Conservation (phyloP, 495 filamentous ascomycete genomes). For the Xylaria telfairii region DNA sequence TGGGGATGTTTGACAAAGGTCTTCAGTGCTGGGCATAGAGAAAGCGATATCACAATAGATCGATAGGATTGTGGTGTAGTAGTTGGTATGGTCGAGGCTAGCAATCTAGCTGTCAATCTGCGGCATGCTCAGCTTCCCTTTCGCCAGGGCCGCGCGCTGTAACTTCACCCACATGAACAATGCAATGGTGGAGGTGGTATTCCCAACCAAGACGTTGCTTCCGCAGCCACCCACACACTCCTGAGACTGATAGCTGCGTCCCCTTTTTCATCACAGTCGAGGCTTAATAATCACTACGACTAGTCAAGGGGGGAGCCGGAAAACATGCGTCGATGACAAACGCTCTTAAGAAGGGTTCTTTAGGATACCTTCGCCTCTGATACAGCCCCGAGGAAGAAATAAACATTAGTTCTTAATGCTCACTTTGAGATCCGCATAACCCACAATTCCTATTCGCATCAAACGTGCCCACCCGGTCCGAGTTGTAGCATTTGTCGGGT, state of each 20-base stretch:
- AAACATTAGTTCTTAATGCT: not conserved
- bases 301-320: not conserved
- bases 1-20: constrained; percentile 8
- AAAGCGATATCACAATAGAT: constrained; percentile 13
- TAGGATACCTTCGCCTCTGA: not conserved
- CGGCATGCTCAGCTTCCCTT: not conserved
- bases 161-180: constrained; percentile 45
- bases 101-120: constrained; percentile 36
- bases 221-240: constrained; percentile 9
- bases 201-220: constrained; percentile 41
- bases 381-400: not conserved
- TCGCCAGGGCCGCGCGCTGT: constrained; percentile 34
- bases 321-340: too few species aligned
- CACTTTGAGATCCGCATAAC: constrained; percentile 22
- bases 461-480: constrained; percentile 25
- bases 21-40: constrained; percentile 4
- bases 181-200: constrained; percentile 44
- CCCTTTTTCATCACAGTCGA: constrained; percentile 13
- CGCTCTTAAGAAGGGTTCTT: not conserved
- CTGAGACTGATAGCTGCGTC: constrained; percentile 20
- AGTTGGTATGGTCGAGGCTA: constrained; percentile 31
- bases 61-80: constrained; percentile 34
- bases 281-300: not conserved
- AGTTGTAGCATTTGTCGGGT: constrained; percentile 38
- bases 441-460: constrained; percentile 20